Percentiles rank a stretch among this genome's conserved stretches.
phyloP scores from a whole-genome alignment of 805 yeast genomes.

The Diddensiella transvaalensis region DNA sequence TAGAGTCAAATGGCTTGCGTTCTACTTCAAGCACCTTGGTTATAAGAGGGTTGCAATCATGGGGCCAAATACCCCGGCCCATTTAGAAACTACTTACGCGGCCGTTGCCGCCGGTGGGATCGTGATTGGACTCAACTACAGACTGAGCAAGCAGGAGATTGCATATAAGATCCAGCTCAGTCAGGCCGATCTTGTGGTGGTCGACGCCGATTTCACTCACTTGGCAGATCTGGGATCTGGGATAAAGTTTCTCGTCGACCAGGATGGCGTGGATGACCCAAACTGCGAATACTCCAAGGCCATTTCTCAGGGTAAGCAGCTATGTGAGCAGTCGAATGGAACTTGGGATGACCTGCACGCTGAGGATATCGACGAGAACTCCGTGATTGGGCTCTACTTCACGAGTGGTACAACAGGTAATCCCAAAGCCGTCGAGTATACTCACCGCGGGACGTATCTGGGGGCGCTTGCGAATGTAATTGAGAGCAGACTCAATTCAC shows the following conservation, averaged over 20 bases:
- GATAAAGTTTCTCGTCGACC: constrained; percentile 20
- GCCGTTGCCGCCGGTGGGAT: constrained; percentile 34
- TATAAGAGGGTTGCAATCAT: constrained; percentile 31
- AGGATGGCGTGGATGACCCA: constrained; percentile 12
- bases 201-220: constrained; percentile 28
- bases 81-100: constrained; percentile 34
- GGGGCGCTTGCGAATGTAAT: constrained; percentile 31
- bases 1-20: constrained; percentile 31
- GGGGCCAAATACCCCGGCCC: constrained; percentile 36
- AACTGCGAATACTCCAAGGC: constrained; percentile 20
- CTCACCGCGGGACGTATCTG: constrained; percentile 35
- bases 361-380: constrained; percentile 25
- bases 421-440: constrained; percentile 39
- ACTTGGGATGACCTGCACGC: constrained; percentile 25
- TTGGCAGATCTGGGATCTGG: constrained; percentile 19
- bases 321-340: background rate
- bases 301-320: constrained; percentile 17
- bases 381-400: constrained; percentile 27
- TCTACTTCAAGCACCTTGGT: constrained; percentile 26
- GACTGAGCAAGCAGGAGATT: constrained; percentile 32
- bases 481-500: constrained; percentile 32
- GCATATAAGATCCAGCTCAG: constrained; percentile 30
- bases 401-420: constrained; percentile 38
- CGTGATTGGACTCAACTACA: constrained; percentile 34
- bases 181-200: constrained; percentile 29